phyloP scores from a whole-genome alignment of 768 basidiomycete genomes.

The Podaxis pistillaris region DNA sequence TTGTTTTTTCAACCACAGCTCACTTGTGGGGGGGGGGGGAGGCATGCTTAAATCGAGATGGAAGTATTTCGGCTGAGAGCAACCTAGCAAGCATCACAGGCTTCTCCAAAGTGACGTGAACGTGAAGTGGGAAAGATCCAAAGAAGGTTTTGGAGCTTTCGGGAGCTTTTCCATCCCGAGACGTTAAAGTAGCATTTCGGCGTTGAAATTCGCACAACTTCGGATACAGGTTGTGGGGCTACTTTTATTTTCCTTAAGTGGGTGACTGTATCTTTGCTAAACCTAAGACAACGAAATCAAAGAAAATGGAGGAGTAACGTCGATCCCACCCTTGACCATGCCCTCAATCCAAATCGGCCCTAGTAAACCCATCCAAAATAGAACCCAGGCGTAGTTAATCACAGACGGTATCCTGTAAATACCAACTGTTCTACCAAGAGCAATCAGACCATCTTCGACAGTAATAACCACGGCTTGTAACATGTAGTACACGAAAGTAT shows the following conservation, averaged over 20 bases:
- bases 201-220: neutral
- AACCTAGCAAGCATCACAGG: too few relatives aligned
- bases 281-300: neutral
- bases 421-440: constrained; percentile 16
- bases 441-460: constrained; percentile 28
- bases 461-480: constrained; percentile 30
- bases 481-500: constrained; percentile 22
- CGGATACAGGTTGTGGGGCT: neutral
- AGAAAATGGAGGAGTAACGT: neutral
- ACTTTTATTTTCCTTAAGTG: neutral
- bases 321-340: neutral
- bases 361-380: neutral
- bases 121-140: too few relatives aligned
- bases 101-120: too few relatives aligned
- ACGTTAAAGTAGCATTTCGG: too few relatives aligned
- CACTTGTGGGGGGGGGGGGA: too few relatives aligned
- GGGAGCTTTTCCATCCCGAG: too few relatives aligned
- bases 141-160: too few relatives aligned
- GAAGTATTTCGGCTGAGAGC: too few relatives aligned
- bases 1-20: too few relatives aligned
- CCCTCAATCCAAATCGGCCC: constrained; percentile 12
- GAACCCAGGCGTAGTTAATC: constrained; percentile 13
- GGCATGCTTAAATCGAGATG: too few relatives aligned
- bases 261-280: neutral
- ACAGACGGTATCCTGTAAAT: neutral